Conservation (phyloP, 2,329 filamentous ascomycete species). For the Talaromyces marneffei region DNA sequence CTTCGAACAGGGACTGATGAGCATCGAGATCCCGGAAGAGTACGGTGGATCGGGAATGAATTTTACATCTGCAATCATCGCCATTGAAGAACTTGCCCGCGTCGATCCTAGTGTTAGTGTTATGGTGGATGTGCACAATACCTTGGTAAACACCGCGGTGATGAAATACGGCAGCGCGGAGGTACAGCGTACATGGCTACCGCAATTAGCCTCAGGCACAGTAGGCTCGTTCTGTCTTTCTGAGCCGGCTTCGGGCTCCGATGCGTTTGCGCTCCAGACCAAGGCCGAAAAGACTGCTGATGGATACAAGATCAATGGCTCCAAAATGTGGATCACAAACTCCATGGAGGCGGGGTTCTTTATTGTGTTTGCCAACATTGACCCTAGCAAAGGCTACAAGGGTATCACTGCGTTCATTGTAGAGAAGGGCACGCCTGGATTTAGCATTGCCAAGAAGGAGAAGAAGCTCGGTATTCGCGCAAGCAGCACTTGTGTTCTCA, state of each 20-base stretch:
- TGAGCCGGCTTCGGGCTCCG: conserved; percentile 86
- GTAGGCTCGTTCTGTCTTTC: conserved; percentile 89
- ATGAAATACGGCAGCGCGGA: conserved; percentile 74
- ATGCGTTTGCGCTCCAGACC: conserved; percentile 91
- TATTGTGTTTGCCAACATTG: conserved; percentile 95
- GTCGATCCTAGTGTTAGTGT: conserved; percentile 94
- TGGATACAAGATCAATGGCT: conserved; percentile 81
- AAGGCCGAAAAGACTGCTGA: conserved; percentile 76
- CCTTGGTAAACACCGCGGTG: conserved; percentile 88
- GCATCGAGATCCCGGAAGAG: conserved; percentile 94
- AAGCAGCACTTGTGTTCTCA: conserved; percentile 93
- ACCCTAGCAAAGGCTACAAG: conserved; percentile 88
- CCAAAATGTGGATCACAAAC: conserved; percentile 99
- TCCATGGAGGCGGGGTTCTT: conserved; percentile 89
- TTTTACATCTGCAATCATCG: conserved; percentile 92
- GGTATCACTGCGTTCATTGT: conserved; percentile 95
- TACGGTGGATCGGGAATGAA: conserved; percentile 97
- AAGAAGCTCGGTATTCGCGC: conserved; percentile 98
- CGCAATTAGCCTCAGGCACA: conserved; percentile 81
- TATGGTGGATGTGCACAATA: conserved; percentile 96
- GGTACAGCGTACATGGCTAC: conserved; percentile 79
- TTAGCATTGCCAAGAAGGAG: conserved; percentile 97
- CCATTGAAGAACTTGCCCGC: conserved; percentile 91
- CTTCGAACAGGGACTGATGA: conserved; percentile 97
- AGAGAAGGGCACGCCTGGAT: conserved; percentile 82